Evolutionary conservation across 2,329 filamentous ascomycete species (phyloP), one percentile per base, ranked within the genome.

Genomic region (Nakataea oryzae): DNA sequence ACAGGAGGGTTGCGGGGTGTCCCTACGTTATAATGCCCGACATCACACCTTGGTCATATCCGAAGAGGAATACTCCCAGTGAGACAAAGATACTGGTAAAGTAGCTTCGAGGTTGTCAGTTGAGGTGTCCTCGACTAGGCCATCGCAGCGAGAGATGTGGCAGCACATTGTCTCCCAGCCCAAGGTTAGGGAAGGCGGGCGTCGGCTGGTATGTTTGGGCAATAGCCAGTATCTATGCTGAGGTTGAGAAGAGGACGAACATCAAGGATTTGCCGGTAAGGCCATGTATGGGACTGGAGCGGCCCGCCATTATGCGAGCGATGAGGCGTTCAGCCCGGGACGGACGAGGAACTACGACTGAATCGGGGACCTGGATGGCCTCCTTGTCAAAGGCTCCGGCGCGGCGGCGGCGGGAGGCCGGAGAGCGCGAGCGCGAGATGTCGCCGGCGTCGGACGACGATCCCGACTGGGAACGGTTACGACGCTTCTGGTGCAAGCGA

Each of bases 191-290:
- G 11, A 11, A n/a, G 41, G 3, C 5, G 21, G 34, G 14, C 7
- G 21, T n/a, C 41, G 41, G 17, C 21, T 11, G 6, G 21, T n/a
- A n/a, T 24, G 21, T 17, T 17, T 50, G 21, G 13, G 21, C 21
- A 50, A 50, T 50, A 24, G 34, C 21, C 34, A 14, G 26, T 14
- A 26, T 41, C 27, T 3, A 6, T 29, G 47, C 11, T 41, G 54
- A 28, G 58, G 12, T 7, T 50, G 21, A 50, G 41, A 24, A 21
- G 11, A 9, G 57, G 57, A 74, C 80, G 65, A 84, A 97, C 88
- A 99, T 84, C 71, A 99, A 81, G 76, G 93, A 87, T 81, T 96
- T 96, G 78, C 95, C 95, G 70, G 96, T 96, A 69, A 99, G 84
- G 81, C 95, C 95, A 78, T 95, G 90, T 70, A 91, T 88, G 73